Evolutionary conservation across 768 basidiomycete species (phyloP), one percentile per base, ranked within the genome.

Genomic region (Boletus pseudopeckii): DNA sequence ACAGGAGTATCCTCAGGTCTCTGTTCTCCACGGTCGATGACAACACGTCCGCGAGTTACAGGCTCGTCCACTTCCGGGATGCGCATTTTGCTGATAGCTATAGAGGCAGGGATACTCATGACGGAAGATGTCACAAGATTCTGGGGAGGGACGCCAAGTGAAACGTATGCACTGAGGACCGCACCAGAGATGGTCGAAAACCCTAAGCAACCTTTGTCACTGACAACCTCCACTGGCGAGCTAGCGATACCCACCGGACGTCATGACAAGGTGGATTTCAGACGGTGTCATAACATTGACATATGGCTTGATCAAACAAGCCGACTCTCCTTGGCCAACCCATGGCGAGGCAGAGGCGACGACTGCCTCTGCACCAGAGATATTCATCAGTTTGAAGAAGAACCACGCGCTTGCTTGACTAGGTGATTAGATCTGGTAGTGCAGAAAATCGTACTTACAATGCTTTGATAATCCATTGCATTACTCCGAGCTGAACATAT

Each of bases 101-200:
- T 94, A 14, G 92, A 93, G 0, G 93, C 94, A 18, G 94, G 94
- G 56, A 97, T 96, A 68, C 86, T 89, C 93, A 96, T 96, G 54
- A 95, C 87, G 8, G 90, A 92, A 6, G 93, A 87, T 3, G 92
- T 94, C 61, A 93, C 76, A 22, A 92, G 76, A 64, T 89, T 93
- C 68, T 86, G 80, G 5, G 89, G 69, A 9, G 89, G 89, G 32
- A 92, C 88, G 37, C 88, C 91, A 59, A 87, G 75, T 57, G 67
- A 74, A 66, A 94, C 88, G 68, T 95, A 96, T 28, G 90, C 92
- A 50, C 81, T 77, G 44, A 97, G 78, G 13, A 97, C 92, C 33
- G 90, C 91, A 40, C 94, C 93, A 50, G 94, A 87, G 61, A 96
- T 96, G 48, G 92, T 94, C 7, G 92, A 90, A 75, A 96, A 96